Conservation (phyloP, 768 basidiomycete genomes). For the Phanerochaete carnosa region DNA sequence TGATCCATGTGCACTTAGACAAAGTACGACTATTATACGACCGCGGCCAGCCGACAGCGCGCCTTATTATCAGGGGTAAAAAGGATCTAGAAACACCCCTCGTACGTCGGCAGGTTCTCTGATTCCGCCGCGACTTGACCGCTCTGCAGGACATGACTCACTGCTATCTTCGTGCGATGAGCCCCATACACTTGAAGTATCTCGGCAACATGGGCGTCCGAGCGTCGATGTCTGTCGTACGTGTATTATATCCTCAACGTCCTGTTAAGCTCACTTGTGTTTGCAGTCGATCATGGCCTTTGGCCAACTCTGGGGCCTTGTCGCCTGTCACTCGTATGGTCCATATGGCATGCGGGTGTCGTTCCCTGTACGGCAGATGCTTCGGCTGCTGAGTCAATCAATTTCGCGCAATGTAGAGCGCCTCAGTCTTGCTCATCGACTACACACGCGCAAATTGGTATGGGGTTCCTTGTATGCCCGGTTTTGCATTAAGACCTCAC, state of each 20-base stretch:
- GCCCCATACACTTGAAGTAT: constrained; percentile 81
- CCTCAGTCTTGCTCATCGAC: constrained; percentile 69
- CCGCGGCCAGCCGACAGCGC: constrained; percentile 66
- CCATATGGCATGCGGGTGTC: constrained; percentile 79
- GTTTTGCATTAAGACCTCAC: not conserved
- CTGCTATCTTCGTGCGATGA: constrained; percentile 83
- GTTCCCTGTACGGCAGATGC: constrained; percentile 81
- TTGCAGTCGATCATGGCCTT: constrained; percentile 74
- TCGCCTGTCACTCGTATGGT: constrained; percentile 78
- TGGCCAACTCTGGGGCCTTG: constrained; percentile 75
- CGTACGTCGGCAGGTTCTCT: constrained; percentile 31
- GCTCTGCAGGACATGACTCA: constrained; percentile 70
- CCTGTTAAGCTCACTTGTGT: not conserved
- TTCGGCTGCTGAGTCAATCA: constrained; percentile 73
- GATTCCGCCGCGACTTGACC: not conserved
- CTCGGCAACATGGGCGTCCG: constrained; percentile 80
- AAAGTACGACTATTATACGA: constrained; percentile 79
- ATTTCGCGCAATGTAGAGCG: constrained; percentile 80
- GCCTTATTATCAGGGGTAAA: constrained; percentile 60
- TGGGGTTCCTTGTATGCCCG: constrained; percentile 18
- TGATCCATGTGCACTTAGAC: constrained; percentile 35
- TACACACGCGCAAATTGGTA: constrained; percentile 77
- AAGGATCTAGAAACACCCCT: constrained; percentile 67
- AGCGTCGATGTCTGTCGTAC: constrained; percentile 81
- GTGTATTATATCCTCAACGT: constrained; percentile 20